Percentiles rank a stretch among this genome's conserved stretches.
These are phyloP conservation scores for Letharia columbiana DNA, from an alignment of 495 filamentous ascomycete species.

Conservation along the genomic window DNA sequence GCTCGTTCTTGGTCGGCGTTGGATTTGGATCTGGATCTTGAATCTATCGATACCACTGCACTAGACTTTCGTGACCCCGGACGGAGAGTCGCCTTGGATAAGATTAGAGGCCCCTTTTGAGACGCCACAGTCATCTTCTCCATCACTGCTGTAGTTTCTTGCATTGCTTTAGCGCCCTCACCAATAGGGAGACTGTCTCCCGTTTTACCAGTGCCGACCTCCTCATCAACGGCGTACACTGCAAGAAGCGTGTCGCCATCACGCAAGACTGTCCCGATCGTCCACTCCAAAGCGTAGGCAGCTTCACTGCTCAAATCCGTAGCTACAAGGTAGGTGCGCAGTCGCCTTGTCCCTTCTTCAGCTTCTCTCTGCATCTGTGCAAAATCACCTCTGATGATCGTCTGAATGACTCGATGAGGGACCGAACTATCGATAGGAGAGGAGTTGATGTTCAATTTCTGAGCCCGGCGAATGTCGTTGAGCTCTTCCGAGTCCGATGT, in stretches of 20 bases:
- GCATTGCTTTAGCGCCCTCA: slow-evolving; percentile 56
- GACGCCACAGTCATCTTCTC: slow-evolving; percentile 44
- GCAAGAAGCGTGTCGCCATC: slow-evolving; percentile 91
- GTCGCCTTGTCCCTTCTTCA: slow-evolving; percentile 60
- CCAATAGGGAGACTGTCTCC: slow-evolving; percentile 42
- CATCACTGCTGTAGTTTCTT: slow-evolving; percentile 57
- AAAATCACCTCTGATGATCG: slow-evolving; percentile 83
- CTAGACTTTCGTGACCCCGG: slow-evolving; percentile 36
- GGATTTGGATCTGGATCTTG: slow-evolving; percentile 43
- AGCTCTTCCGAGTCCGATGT: slow-evolving; percentile 84
- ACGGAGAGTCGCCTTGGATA: slow-evolving; percentile 12
- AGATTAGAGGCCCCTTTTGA: slow-evolving; percentile 17
- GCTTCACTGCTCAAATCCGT: slow-evolving; percentile 91
- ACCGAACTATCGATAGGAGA: slow-evolving; percentile 66
- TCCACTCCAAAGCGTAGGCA: slow-evolving; percentile 91
- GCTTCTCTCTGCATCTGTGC: slow-evolving; percentile 61
- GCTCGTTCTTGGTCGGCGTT: slow-evolving; percentile 69
- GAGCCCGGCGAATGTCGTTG: slow-evolving; percentile 74
- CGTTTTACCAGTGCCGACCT: slow-evolving; percentile 47
- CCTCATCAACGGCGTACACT: slow-evolving; percentile 86
- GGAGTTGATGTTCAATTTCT: slow-evolving; percentile 68
- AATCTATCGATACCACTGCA: slow-evolving; percentile 37
- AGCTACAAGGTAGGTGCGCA: slow-evolving; percentile 83
- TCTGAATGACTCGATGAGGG: slow-evolving; percentile 74
- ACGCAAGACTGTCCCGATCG: slow-evolving; percentile 87